Conservation (phyloP, 2,329 filamentous ascomycete species). For the Ceratocystiopsis sp. region DNA sequence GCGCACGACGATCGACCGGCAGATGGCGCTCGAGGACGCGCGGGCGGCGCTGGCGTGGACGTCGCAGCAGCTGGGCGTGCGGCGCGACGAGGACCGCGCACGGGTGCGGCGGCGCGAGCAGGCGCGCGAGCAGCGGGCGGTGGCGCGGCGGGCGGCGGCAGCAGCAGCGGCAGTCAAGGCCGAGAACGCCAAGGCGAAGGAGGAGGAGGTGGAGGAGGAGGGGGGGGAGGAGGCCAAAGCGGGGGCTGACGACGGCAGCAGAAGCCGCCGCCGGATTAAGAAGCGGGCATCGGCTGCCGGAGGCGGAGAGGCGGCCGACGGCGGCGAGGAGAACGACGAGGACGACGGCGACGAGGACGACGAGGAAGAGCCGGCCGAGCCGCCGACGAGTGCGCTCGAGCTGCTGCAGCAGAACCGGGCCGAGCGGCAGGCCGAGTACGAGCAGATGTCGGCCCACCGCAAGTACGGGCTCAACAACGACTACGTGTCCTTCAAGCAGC, state of each 20-base stretch:
- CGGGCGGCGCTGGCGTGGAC: constrained; percentile 19
- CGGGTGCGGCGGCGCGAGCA: background rate
- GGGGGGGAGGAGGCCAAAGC: too few relatives aligned
- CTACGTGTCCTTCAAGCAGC: constrained; percentile 40
- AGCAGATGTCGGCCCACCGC: constrained; percentile 22
- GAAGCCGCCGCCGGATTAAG: constrained; percentile 5
- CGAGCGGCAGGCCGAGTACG: constrained; percentile 25
- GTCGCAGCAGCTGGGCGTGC: constrained; percentile 15
- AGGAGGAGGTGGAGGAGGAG: constrained; percentile 5
- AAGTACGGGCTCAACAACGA: constrained; percentile 40
- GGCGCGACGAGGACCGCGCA: constrained; percentile 9
- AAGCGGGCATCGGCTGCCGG: too few relatives aligned
- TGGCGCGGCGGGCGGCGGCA: background rate
- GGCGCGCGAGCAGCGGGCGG: background rate
- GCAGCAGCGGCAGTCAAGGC: constrained; percentile 5
- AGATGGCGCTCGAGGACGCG: constrained; percentile 32
- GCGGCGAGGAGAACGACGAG: constrained; percentile 11
- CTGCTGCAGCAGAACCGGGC: constrained; percentile 21
- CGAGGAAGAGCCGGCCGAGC: background rate
- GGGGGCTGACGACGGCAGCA: constrained; percentile 7
- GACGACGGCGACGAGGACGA: constrained; percentile 12
- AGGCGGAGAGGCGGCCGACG: constrained; percentile 13
- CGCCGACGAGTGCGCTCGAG: constrained; percentile 14
- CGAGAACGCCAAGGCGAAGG: constrained; percentile 1
- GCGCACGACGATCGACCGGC: constrained; percentile 31